Conservation (phyloP, 192 early-diverging fungal species). For the Coemansia sp. region DNA sequence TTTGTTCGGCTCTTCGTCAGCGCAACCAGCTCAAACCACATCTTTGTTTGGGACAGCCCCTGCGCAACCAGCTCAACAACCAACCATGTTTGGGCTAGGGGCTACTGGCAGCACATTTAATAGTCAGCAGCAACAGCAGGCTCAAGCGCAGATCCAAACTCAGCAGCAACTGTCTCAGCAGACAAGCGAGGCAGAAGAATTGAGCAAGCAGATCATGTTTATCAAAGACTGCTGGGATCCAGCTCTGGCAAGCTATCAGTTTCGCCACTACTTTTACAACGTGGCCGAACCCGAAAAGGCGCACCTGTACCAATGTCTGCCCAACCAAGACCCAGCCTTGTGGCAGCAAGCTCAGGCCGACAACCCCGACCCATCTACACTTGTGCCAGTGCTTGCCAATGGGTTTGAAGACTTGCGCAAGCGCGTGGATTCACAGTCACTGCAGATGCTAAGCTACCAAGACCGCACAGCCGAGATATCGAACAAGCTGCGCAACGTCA, state of each 20-base stretch:
- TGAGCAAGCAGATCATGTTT: conserved; percentile 61
- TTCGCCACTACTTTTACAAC: conserved; percentile 96
- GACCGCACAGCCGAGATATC: conserved; percentile 67
- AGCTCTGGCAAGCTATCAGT: conserved; percentile 68
- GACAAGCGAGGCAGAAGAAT: conserved; percentile 24
- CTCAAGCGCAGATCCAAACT: no score
- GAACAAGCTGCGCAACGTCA: conserved; percentile 55
- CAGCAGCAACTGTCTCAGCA: conserved; percentile 7
- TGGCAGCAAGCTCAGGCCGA: conserved; percentile 81
- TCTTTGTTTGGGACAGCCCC: conserved; percentile 25
- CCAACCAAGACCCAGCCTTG: conserved; percentile 61
- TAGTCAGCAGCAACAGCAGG: neutral
- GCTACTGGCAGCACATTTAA: conserved; percentile 5
- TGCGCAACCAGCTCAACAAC: neutral
- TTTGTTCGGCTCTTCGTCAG: conserved; percentile 8
- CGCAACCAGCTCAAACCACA: conserved; percentile 9
- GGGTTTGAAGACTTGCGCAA: conserved; percentile 90
- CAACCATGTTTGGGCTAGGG: neutral
- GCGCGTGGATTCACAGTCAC: conserved; percentile 72
- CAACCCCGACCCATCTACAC: conserved; percentile 83
- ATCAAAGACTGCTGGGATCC: conserved; percentile 78
- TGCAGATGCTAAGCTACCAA: conserved; percentile 63
- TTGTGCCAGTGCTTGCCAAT: conserved; percentile 87
- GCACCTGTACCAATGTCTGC: conserved; percentile 67
- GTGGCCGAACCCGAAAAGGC: conserved; percentile 84